These are phyloP conservation scores for Aspergillus unguis DNA, from an alignment of 2,329 filamentous ascomycete genomes.

Conservation along the genomic window DNA sequence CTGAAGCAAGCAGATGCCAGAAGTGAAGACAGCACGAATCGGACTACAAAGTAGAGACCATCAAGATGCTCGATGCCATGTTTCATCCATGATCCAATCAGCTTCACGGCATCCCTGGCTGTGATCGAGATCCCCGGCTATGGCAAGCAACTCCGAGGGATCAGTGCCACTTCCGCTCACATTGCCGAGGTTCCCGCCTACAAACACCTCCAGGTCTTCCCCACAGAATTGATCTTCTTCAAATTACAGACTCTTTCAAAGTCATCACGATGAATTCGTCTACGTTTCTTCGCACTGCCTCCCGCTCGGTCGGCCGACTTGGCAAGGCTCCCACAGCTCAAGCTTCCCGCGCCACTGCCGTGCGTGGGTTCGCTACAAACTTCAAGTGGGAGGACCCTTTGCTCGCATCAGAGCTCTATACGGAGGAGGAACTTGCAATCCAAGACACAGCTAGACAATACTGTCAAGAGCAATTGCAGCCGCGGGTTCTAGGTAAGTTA, in stretches of 20 bases:
- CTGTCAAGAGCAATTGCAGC: constrained; percentile 83
- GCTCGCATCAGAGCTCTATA: constrained; percentile 68
- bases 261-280: constrained; percentile 30
- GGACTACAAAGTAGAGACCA: no score
- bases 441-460: constrained; percentile 88
- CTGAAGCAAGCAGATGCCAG: no score
- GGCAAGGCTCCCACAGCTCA: constrained; percentile 16
- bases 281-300: constrained; percentile 30
- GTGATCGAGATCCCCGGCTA: no score
- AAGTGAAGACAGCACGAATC: no score
- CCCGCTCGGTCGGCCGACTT: constrained; percentile 26
- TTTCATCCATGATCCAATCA: no score
- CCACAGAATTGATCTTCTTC: no score
- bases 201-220: neutral
- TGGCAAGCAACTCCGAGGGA: no score
- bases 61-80: no score
- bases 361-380: constrained; percentile 35
- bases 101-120: no score
- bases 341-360: constrained; percentile 6
- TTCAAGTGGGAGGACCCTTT: constrained; percentile 96
- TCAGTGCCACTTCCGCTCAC: no score
- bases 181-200: no score
- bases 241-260: no score
- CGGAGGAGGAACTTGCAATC: constrained; percentile 87
- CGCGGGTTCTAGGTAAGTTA: constrained; percentile 73